phyloP scores from a whole-genome alignment of 345 rosid genomes.

The Hirschfeldia incana region DNA sequence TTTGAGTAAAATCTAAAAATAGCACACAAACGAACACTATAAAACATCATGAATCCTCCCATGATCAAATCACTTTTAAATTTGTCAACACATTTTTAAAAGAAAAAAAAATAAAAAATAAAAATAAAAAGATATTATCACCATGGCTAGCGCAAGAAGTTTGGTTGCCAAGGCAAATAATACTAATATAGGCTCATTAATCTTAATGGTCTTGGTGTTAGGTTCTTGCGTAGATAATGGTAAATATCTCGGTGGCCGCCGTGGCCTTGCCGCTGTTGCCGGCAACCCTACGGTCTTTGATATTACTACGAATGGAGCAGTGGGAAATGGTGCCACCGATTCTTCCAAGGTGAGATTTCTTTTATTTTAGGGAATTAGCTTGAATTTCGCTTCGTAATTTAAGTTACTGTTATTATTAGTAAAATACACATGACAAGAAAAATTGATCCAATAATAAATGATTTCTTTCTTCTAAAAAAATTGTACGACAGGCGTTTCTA shows the following conservation, averaged over 20 bases:
- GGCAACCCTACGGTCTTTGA: slow-evolving; percentile 42
- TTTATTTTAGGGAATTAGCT: not conserved
- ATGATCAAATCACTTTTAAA: slow-evolving; percentile 21
- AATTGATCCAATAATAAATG: not conserved
- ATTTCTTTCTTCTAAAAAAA: not conserved
- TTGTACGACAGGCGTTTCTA: slow-evolving; percentile 49
- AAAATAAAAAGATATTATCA: slow-evolving; percentile 26
- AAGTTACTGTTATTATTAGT: not conserved
- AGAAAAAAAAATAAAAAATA: not conserved
- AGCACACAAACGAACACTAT: slow-evolving; percentile 15
- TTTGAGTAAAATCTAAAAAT: not conserved
- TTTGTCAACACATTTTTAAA: slow-evolving; percentile 17
- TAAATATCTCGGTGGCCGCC: slow-evolving; percentile 35
- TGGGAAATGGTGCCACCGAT: slow-evolving; percentile 43
- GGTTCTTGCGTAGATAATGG: slow-evolving; percentile 47
- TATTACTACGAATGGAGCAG: slow-evolving; percentile 48
- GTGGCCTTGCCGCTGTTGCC: slow-evolving; percentile 36
- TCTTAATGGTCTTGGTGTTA: slow-evolving; percentile 37
- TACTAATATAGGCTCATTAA: slow-evolving; percentile 24
- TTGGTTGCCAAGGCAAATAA: slow-evolving; percentile 27
- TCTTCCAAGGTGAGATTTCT: slow-evolving; percentile 34
- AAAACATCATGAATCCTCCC: slow-evolving; percentile 12
- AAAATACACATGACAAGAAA: not conserved
- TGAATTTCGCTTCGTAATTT: not conserved
- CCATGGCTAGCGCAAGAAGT: slow-evolving; percentile 48